phyloP scores from a whole-genome alignment of 139 green algal species.

The Diplosphaera chodatii region DNA sequence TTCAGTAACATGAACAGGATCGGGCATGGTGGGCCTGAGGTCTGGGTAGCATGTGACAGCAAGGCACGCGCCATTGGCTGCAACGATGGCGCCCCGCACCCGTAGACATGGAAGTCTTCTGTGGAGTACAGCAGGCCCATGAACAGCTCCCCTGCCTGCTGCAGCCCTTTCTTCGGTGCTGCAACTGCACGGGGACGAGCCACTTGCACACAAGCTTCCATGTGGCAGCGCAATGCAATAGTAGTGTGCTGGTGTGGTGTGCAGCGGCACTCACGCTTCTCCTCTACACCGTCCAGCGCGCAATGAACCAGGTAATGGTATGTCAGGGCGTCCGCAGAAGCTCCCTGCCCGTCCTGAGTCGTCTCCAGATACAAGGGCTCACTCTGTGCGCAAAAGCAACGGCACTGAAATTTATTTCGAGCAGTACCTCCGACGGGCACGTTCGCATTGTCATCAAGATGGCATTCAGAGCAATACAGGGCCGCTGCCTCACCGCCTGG shows the following conservation, averaged over 20 bases:
- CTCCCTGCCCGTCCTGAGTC: conserved; percentile 21
- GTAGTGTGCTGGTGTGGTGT: no score
- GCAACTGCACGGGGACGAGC: conserved; percentile 7
- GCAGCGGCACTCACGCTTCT: conserved; percentile 68
- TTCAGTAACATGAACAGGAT: not conserved
- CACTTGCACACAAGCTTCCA: not conserved
- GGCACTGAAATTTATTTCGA: no score
- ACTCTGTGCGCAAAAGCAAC: conserved; percentile 65
- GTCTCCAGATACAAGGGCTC: conserved; percentile 71
- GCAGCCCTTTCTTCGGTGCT: conserved; percentile 16
- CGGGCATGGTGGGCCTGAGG: no score
- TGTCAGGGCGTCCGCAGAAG: conserved; percentile 41
- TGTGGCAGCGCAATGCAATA: not conserved
- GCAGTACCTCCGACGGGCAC: no score
- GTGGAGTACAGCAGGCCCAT: conserved; percentile 77
- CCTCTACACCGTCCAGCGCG: conserved; percentile 76
- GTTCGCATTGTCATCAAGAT: no score
- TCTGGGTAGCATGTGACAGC: no score
- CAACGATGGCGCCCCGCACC: conserved; percentile 23
- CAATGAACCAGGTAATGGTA: conserved; percentile 87
- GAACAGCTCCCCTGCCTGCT: conserved; percentile 59
- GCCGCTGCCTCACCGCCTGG: not conserved
- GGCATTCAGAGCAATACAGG: not conserved
- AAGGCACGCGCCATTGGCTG: not conserved
- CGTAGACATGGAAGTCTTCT: conserved; percentile 77